These are phyloP conservation scores for Botryotinia convoluta DNA, from an alignment of 2,329 filamentous ascomycete species.

Conservation along the genomic window DNA sequence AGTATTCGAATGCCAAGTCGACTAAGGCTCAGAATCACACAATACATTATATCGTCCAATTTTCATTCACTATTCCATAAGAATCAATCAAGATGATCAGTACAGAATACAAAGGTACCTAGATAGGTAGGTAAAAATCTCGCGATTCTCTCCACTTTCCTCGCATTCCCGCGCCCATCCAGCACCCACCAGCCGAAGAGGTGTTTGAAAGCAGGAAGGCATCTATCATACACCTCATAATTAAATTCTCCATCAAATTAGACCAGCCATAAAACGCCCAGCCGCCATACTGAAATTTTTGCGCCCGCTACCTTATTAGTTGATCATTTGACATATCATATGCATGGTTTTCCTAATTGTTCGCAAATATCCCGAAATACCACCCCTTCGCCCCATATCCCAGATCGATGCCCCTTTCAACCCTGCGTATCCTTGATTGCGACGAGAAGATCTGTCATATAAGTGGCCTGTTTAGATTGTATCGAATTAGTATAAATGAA, in stretches of 20 bases:
- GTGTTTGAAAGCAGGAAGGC: not conserved
- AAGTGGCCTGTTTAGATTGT: slow-evolving; percentile 17
- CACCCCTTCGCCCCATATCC: not conserved
- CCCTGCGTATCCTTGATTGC: slow-evolving; percentile 25
- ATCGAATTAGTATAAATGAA: not conserved
- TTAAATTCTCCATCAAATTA: not conserved
- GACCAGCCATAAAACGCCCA: slow-evolving; percentile 11
- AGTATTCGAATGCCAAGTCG: not conserved
- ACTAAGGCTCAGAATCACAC: too few species aligned
- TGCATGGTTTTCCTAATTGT: not conserved
- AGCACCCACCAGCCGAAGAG: not conserved
- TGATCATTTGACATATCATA: slow-evolving; percentile 6
- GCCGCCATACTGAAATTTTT: slow-evolving; percentile 1
- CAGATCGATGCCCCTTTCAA: not conserved
- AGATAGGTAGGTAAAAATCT: not conserved
- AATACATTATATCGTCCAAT: not conserved
- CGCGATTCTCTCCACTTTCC: not conserved
- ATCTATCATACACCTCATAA: slow-evolving; percentile 9
- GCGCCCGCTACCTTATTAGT: slow-evolving; percentile 11
- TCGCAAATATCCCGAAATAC: slow-evolving; percentile 5
- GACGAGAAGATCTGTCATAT: slow-evolving; percentile 26
- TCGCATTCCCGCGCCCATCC: not conserved
- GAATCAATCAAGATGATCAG: not conserved
- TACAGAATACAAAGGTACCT: not conserved
- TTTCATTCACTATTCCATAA: not conserved